Conservation (phyloP, 148 eudicot species). For the Suaeda aralocaspica region DNA sequence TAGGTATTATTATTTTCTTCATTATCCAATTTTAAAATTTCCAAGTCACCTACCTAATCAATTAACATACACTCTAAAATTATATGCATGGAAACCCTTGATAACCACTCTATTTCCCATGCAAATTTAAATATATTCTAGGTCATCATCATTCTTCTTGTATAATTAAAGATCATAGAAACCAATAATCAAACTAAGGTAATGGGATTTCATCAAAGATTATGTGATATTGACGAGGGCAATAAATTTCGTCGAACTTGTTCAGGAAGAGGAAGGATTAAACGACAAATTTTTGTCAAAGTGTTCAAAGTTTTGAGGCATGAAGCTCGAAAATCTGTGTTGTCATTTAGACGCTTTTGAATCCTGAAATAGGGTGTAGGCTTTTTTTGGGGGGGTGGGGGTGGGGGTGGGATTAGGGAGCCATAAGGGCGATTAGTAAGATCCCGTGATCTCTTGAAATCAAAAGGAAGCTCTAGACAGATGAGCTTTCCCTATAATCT, state of each 20-base stretch:
- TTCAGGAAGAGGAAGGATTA: conserved; percentile 30
- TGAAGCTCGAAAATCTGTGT: conserved; percentile 6
- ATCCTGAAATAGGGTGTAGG: too few species aligned
- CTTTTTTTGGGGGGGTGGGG: too few species aligned
- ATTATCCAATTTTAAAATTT: background rate
- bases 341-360: too few species aligned
- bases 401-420: too few species aligned
- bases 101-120: background rate
- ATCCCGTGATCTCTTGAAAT: too few species aligned
- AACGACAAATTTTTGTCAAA: conserved; percentile 17
- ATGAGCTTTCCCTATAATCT: too few species aligned
- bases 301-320: conserved; percentile 9
- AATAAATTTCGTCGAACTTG: conserved; percentile 10
- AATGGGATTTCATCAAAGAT: background rate
- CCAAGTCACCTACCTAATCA: background rate
- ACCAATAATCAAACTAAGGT: background rate
- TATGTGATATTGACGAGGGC: background rate
- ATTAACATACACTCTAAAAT: background rate
- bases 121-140: too few species aligned
- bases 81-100: conserved; percentile 14
- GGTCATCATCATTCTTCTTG: too few species aligned
- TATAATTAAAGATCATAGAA: background rate
- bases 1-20: too few species aligned
- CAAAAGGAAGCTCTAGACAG: too few species aligned
- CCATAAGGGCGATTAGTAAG: too few species aligned